Evolutionary conservation across 805 yeast species (phyloP), one percentile per base, ranked within the genome.

Genomic region (Wickerhamiella azyma): DNA sequence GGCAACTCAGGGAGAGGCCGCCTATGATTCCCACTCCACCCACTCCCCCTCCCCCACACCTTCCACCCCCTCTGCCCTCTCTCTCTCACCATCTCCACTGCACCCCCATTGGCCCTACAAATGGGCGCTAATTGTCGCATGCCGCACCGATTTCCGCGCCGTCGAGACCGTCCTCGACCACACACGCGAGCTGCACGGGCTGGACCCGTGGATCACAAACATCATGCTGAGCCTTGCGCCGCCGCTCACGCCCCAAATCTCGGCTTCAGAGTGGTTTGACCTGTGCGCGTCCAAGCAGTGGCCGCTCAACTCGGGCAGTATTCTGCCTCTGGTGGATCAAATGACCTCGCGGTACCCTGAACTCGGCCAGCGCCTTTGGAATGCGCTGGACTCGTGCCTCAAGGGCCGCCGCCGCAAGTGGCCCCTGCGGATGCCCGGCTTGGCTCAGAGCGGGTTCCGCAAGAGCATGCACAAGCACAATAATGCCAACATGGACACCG

Each of bases 261-360:
- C 42, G 9, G 42, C 50, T 1, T 10, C 17, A 7, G 45, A 45
- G 16, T 55, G 58, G 58, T 39, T 53, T 6, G 19, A 11, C 9
- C 40, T 38, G 14, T 55, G 56, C 16, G 17, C 11, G 11, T 43
- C 40, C 5, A 41, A 45, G 19, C 50, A 44, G 43, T 53, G 56
- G 57, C 47, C 51, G 13, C 19, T 54, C 4, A 48, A 39, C 26
- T 19, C 18, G 1, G 36, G 13, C 9, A 33, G 46, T 2, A 45
- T 45, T 1, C 32, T 17, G n/a, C n/a, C 40, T 7, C 33, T 45
- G 44, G 37, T 39, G 7, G 44, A 37, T 28, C 41, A 35, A 16
- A 6, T 45, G 30, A 39, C 43, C 11, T 32, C 29, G 10, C 26
- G 33, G 10, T 26, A 26, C 33, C 47, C 47, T 9, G 41, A 30